A percentile compares a stretch with the other conserved stretches of the same genome.
phyloP scores from a whole-genome alignment of 495 filamentous ascomycete species.

The Hypoxylon rickii region DNA sequence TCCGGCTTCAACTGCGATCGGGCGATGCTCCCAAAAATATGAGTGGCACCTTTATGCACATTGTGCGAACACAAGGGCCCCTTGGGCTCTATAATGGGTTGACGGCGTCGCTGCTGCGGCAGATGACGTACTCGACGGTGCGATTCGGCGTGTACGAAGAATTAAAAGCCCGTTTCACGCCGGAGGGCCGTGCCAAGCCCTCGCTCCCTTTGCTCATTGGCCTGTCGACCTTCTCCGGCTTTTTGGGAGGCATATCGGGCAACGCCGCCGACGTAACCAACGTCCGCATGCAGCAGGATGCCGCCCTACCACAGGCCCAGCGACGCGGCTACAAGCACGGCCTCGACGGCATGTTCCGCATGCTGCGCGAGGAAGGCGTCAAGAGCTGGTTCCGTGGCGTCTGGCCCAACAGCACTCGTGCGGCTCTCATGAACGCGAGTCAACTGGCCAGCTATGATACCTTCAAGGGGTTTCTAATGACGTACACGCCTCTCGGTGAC shows the following conservation, averaged over 20 bases:
- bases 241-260: slow-evolving; percentile 86
- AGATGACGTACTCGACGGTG: slow-evolving; percentile 89
- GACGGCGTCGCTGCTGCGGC: slow-evolving; percentile 88
- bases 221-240: slow-evolving; percentile 81
- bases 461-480: slow-evolving; percentile 80
- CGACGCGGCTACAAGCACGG: slow-evolving; percentile 90
- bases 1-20: slow-evolving; percentile 83
- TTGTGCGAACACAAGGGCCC: slow-evolving; percentile 67
- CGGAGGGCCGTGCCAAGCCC: slow-evolving; percentile 59
- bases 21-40: slow-evolving; percentile 70
- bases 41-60: slow-evolving; percentile 79
- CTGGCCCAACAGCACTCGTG: slow-evolving; percentile 86
- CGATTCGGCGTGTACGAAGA: slow-evolving; percentile 96
- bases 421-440: slow-evolving; percentile 89
- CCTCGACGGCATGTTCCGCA: slow-evolving; percentile 80
- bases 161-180: slow-evolving; percentile 65
- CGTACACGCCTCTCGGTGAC: slow-evolving; percentile 71
- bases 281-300: slow-evolving; percentile 97
- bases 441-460: slow-evolving; percentile 92
- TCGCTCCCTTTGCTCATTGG: slow-evolving; percentile 74
- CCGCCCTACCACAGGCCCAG: slow-evolving; percentile 71
- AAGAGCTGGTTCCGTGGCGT: slow-evolving; percentile 81
- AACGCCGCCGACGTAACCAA: slow-evolving; percentile 96
- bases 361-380: slow-evolving; percentile 79
- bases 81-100: slow-evolving; percentile 82